Base-by-base conservation (phyloP, 768 basidiomycete species). In the Sarcomyxa edulis region DNA sequence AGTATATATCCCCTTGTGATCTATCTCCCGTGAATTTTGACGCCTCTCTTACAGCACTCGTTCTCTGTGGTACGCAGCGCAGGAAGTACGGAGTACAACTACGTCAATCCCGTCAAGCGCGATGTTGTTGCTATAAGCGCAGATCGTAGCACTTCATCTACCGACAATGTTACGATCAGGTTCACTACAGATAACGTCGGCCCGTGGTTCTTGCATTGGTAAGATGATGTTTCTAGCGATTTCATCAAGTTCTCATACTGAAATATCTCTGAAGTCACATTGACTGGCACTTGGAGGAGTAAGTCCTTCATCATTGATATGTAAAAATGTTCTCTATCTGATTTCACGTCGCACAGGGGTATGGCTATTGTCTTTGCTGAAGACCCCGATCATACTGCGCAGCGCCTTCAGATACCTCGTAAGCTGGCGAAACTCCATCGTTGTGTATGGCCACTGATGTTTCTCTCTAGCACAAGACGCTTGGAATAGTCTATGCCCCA, bases 141-240 rank as follows among this genome's bases (percentile, higher is more conserved):
- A 19, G n/a, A n/a, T n/a, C n/a, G n/a, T n/a, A n/a, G n/a, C n/a
- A n/a, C n/a, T n/a, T n/a, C n/a, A 3, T 25, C 45, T 1, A 46
- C 42, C 10, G 66, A 68, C 45, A 61, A 64, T 21, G 67, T 72
- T 18, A 72, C 71, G 9, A 65, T 84, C 35, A 68, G 78, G 24
- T 82, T 78, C 60, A 51, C 54, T 15, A 75, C 81, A 1, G 76
- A 84, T 54, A 84, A 82, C 58, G 64, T 78, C 14, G 79, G 78
- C 11, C 72, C 72, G 16, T 78, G 76, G 69, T 57, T 35, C 34
- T 25, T 46, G 19, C 39, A 35, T 26, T 41, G 39, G 39, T 32
- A 25, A 6, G 15, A 32, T 26, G 4, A 9, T 23, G 8, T 16
- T 14, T 14, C 10, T 6, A 10, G 10, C 32, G 32, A 15, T 32